Evolutionary conservation across 352 stramenopile genomes (phyloP).

Genomic region (Pythium volutum): DNA sequence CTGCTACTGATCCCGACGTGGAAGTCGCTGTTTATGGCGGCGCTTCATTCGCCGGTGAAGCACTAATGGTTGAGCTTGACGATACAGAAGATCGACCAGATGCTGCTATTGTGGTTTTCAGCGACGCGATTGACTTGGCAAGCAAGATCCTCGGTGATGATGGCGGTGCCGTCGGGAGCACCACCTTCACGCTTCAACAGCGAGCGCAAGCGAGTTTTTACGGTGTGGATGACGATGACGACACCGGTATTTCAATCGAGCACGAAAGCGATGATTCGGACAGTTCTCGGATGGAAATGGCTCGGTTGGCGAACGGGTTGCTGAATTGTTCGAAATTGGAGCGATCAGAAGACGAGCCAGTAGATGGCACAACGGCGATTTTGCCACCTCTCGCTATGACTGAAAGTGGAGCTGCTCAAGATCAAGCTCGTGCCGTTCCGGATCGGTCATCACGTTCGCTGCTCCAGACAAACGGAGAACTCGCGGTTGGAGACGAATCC

Average conservation of each 20-base stretch:
- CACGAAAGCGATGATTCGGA: background rate
- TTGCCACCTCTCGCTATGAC: background rate
- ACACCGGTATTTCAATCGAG: background rate
- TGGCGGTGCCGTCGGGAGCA: background rate
- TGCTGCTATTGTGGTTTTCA: background rate
- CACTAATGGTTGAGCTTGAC: background rate
- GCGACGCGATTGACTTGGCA: slow-evolving; percentile 1
- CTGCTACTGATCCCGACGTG: background rate
- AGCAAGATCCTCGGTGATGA: background rate
- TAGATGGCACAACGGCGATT: background rate
- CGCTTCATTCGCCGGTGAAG: background rate
- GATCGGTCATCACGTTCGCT: background rate
- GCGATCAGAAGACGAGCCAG: background rate
- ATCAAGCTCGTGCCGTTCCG: background rate
- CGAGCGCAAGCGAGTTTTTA: background rate
- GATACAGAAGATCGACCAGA: background rate
- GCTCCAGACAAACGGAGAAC: background rate
- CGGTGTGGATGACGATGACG: background rate
- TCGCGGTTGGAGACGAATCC: background rate
- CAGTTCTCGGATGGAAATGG: background rate
- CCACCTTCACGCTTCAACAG: background rate
- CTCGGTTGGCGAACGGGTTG: background rate
- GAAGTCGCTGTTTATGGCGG: background rate
- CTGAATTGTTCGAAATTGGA: background rate
- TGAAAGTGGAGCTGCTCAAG: background rate